Percentiles rank a stretch among this genome's conserved stretches.
phyloP scores from a whole-genome alignment of 176 grass and related monocot species.

The Phoenix dactylifera region DNA sequence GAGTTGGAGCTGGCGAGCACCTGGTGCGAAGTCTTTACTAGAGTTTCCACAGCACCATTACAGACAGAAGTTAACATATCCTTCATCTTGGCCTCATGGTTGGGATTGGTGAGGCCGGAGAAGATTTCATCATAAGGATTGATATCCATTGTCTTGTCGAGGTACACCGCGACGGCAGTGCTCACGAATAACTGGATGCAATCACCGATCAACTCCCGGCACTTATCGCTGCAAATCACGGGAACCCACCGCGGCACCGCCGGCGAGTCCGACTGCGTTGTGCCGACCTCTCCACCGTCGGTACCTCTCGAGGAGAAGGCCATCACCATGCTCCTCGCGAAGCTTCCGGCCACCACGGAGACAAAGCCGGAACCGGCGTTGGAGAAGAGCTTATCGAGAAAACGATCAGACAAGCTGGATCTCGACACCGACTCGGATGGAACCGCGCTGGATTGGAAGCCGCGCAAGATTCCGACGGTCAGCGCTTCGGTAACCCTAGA shows the following conservation, averaged over 20 bases:
- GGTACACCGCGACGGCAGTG: conserved; percentile 66
- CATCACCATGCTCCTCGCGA: conserved; percentile 54
- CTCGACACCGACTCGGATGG: neutral
- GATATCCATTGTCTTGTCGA: conserved; percentile 94
- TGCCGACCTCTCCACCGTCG: neutral
- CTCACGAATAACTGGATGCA: conserved; percentile 57
- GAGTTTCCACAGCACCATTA: conserved; percentile 72
- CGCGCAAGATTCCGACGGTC: conserved; percentile 38
- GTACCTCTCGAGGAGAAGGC: conserved; percentile 32
- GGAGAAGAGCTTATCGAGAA: conserved; percentile 83
- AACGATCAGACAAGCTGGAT: conserved; percentile 38
- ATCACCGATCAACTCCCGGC: conserved; percentile 38
- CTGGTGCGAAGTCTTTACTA: conserved; percentile 78
- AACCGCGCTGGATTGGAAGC: conserved; percentile 4
- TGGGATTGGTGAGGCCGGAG: conserved; percentile 75
- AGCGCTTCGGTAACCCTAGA: conserved; percentile 56
- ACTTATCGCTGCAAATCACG: conserved; percentile 37
- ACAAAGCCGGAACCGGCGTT: conserved; percentile 46
- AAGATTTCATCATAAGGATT: conserved; percentile 90
- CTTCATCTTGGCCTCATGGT: conserved; percentile 57
- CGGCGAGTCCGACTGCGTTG: neutral
- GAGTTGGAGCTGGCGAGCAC: conserved; percentile 21
- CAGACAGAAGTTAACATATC: conserved; percentile 69
- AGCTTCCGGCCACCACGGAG: conserved; percentile 61
- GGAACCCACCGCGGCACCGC: conserved; percentile 49